A percentile compares a stretch with the other conserved stretches of the same genome.
phyloP scores from a whole-genome alignment of 176 grass and related monocot species.

The barley (Hordeum vulgare) region MorexV3_pseudomolecules_assembly NC_058522.1:373877253-373877752 shows the following conservation, averaged over 20 bases:
- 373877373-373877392: neutral
- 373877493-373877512: conserved; percentile 67
- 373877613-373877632: conserved; percentile 35
- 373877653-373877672: conserved; percentile 30
- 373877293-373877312: neutral
- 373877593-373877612: neutral
- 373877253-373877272: neutral
- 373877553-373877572: neutral
- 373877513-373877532: conserved; percentile 40
- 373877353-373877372: neutral
- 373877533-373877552: neutral
- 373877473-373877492: conserved; percentile 63
- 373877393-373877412: neutral
- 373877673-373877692: conserved; percentile 31
- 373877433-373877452: conserved; percentile 82
- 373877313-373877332: neutral
- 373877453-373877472: conserved; percentile 73
- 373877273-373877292: neutral
- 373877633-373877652: conserved; percentile 25
- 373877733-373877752: neutral
- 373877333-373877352: neutral
- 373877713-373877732: neutral
- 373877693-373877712: neutral
- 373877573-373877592: neutral
- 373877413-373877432: neutral